Conservation (phyloP, 2,329 filamentous ascomycete genomes). For the Shiraia bambusicola region DNA sequence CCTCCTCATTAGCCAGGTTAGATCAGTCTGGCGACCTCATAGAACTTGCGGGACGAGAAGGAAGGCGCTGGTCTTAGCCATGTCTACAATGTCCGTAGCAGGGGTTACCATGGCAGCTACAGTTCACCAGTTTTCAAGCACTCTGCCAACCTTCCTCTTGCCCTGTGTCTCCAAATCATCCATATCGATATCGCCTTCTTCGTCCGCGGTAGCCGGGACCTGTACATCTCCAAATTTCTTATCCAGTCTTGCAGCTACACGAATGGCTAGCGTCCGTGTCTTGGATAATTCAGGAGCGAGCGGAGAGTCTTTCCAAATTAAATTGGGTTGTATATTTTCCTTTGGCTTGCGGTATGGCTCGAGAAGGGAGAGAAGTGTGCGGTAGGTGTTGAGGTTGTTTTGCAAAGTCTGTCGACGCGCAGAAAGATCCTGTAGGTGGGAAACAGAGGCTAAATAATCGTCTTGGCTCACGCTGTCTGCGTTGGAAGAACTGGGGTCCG, state of each 20-base stretch:
- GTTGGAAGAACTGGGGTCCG: constrained; percentile 12
- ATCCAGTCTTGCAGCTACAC: constrained; percentile 40
- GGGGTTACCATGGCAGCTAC: background rate
- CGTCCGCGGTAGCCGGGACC: constrained; percentile 30
- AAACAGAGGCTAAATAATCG: constrained; percentile 44
- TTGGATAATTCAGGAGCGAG: constrained; percentile 67
- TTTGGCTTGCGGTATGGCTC: constrained; percentile 54
- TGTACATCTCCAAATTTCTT: constrained; percentile 34
- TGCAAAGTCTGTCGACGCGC: constrained; percentile 53
- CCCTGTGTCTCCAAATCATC: constrained; percentile 16
- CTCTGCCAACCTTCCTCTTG: constrained; percentile 27
- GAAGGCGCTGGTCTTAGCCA: background rate
- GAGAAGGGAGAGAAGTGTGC: constrained; percentile 53
- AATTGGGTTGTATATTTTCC: constrained; percentile 61
- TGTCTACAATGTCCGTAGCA: background rate
- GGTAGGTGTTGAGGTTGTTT: constrained; percentile 51
- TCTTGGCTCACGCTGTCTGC: constrained; percentile 26
- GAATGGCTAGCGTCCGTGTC: constrained; percentile 60
- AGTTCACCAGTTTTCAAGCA: constrained; percentile 28
- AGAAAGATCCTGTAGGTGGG: constrained; percentile 51
- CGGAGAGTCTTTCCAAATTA: constrained; percentile 65
- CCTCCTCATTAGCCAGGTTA: no score
- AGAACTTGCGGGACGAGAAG: no score
- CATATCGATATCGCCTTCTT: constrained; percentile 27
- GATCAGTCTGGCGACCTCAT: no score